Base-by-base conservation (phyloP, 2,329 filamentous ascomycete species). In the Epichloe elymi region DNA sequence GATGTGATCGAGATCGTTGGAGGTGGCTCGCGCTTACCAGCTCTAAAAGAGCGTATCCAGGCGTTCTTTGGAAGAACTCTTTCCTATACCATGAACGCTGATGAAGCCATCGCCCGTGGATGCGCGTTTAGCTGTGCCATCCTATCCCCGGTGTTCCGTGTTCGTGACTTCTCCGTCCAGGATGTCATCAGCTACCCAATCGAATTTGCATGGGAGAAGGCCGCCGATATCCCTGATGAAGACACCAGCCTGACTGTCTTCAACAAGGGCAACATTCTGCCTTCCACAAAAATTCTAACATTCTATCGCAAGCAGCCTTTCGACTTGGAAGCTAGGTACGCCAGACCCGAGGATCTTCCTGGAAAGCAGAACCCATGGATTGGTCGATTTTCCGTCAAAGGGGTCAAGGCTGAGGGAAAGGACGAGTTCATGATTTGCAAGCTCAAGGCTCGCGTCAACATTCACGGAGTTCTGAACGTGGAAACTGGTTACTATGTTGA, bases 351-450 rank as follows among this genome's bases (percentile, higher is more conserved):
- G 44, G 71, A 78, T 50, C 82, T 98, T 8, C 93, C 93, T 17
- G 89, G 90, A 63, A 94, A 91, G 77, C 77, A 85, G 55, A 88
- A 88, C 67, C 87, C 93, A 46, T 97, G 91, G 86, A 96, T 98
- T 60, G 93, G 93, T 52, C 84, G 88, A 57, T 98, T 98, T 75
- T 95, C 90, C 41, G 89, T 98, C 68, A 98, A 98, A 80, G 87
- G 86, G 44, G 91, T 98, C 65, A 90, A 96, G 79, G 85, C 88
- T 40, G 88, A 95, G 65, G 80, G 83, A 58, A 90, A 93, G 67
- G 88, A 94, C 54, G 93, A 97, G 67, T 98, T 97, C 70, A 97
- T 98, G 91, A 94, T 97, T 64, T 98, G 93, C 85, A 98, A 98
- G 76, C 83, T 98, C 56, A 97, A 97, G 80, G 91, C 93, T 46